Percentiles rank a stretch among this genome's conserved stretches.
These are phyloP conservation scores for Fabrea salina DNA, from an alignment of 169 alveolate genomes.

Conservation along the genomic window DNA sequence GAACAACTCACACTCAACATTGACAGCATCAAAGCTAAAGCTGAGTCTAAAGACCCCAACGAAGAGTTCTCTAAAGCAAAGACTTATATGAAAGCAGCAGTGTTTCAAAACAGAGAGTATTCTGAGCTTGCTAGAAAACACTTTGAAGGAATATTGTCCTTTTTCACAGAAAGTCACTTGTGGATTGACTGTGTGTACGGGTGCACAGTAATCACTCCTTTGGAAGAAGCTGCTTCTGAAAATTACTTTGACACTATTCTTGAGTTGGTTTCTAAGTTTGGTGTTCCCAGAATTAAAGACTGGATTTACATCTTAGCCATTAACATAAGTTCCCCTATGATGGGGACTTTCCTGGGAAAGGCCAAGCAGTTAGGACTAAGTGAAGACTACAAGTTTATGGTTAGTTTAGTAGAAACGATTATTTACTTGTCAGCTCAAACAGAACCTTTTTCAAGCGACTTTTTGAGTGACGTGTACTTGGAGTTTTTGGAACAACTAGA, in stretches of 20 bases:
- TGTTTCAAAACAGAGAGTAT: background rate
- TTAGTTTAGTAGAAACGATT: background rate
- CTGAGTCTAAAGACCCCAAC: background rate
- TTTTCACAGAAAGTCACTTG: background rate
- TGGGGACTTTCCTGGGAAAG: background rate
- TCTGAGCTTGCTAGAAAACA: background rate
- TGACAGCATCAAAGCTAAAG: background rate
- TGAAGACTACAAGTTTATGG: background rate
- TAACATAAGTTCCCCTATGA: background rate
- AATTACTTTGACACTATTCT: background rate
- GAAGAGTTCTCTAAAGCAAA: slow-evolving; percentile 1
- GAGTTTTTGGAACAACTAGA: background rate
- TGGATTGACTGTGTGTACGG: slow-evolving; percentile 15
- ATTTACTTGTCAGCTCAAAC: background rate
- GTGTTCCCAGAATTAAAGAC: background rate
- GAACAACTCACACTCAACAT: background rate
- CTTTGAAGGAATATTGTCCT: slow-evolving; percentile 9
- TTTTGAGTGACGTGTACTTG: background rate
- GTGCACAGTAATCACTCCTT: slow-evolving; percentile 3
- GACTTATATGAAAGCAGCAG: background rate
- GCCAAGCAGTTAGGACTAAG: background rate
- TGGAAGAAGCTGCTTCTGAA: background rate
- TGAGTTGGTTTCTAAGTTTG: background rate
- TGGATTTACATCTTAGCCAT: slow-evolving; percentile 16
- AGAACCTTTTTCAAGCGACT: slow-evolving; percentile 18